Conservation (phyloP, 176 grass and related monocot species). For the Thalia dealbata region DNA sequence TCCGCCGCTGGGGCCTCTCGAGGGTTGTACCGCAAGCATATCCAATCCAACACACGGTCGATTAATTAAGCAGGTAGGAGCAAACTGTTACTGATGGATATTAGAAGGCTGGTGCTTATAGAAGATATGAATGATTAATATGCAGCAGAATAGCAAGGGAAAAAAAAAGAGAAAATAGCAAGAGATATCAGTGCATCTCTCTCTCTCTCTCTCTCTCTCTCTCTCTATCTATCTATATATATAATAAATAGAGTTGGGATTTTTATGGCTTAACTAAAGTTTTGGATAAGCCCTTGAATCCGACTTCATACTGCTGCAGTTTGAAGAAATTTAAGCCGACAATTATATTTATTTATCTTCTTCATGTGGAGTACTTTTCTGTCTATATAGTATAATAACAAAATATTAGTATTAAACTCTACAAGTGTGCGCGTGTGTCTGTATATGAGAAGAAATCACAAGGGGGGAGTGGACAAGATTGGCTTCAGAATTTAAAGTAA, state of each 20-base stretch:
- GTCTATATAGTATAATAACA: too few relatives aligned
- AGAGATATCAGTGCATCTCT: too few relatives aligned
- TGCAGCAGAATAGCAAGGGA: neutral
- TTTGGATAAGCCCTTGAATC: neutral
- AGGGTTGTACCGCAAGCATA: conserved; percentile 1
- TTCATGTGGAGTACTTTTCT: too few relatives aligned
- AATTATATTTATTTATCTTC: too few relatives aligned
- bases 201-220: too few relatives aligned
- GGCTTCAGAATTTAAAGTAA: conserved; percentile 13
- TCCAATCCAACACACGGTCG: neutral
- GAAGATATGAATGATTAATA: neutral
- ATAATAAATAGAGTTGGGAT: neutral
- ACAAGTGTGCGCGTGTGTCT: too few relatives aligned
- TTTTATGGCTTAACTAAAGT: neutral
- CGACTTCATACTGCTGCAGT: too few relatives aligned
- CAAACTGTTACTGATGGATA: neutral
- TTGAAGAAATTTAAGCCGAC: too few relatives aligned
- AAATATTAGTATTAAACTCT: too few relatives aligned
- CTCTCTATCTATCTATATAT: too few relatives aligned
- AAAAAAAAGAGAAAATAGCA: neutral
- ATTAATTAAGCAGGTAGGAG: neutral
- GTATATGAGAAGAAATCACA: too few relatives aligned
- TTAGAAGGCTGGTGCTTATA: neutral
- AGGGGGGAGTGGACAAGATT: too few relatives aligned
- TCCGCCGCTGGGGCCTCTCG: conserved; percentile 3